phyloP scores from a whole-genome alignment of 2,329 filamentous ascomycete species.

The Pestalotiopsis sp. region DNA sequence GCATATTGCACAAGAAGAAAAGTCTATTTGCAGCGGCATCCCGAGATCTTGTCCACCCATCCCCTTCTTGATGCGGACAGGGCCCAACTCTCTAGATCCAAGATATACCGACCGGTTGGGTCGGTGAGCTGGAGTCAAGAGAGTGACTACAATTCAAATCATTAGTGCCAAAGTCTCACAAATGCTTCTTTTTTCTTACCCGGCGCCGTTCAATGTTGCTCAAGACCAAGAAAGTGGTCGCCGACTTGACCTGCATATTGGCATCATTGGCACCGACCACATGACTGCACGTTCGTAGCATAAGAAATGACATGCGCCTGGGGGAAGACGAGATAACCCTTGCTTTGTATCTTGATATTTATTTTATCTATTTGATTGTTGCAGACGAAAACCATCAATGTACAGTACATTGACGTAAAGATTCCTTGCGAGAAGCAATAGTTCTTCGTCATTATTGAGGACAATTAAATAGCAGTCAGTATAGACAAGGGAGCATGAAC shows the following conservation, averaged over 20 bases:
- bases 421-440: not conserved
- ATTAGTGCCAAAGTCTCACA: too few relatives aligned
- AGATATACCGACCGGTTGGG: not conserved
- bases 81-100: not conserved
- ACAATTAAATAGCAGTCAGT: not conserved
- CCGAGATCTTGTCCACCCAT: not conserved
- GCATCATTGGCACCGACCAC: not conserved
- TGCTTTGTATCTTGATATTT: not conserved
- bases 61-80: not conserved
- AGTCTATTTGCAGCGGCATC: not conserved
- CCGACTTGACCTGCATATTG: not conserved
- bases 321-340: too few relatives aligned
- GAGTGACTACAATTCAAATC: too few relatives aligned
- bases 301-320: not conserved
- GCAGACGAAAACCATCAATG: not conserved
- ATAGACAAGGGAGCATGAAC: not conserved
- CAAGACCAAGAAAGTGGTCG: not conserved
- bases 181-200: not conserved
- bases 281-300: not conserved
- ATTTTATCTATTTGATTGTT: not conserved
- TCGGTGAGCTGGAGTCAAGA: not conserved
- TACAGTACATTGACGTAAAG: not conserved
- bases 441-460: not conserved
- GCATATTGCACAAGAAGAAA: not conserved
- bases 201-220: not conserved